Evolutionary conservation across 495 filamentous ascomycete genomes (phyloP), one percentile per base, ranked within the genome.

Genomic region (Xylona heveae): DNA sequence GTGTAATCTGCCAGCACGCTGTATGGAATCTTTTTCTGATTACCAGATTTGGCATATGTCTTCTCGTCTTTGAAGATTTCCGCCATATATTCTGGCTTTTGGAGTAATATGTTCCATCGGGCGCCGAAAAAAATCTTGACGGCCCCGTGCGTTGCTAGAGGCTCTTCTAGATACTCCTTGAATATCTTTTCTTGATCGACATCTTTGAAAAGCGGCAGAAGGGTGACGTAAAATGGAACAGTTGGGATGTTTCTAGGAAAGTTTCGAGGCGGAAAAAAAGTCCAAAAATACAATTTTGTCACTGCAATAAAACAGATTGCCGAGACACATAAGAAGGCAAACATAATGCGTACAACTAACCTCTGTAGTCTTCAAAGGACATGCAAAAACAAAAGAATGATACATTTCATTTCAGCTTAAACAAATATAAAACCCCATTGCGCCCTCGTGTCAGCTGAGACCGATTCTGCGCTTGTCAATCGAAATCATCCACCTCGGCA

Each of bases 111-210:
- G 17, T 39, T 42, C 40, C 40, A 42, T 1, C 19, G n/a, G 3
- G 36, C 40, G 4, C 31, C 40, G 18, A 42, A 42, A 15, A 19
- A 42, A n/a, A 39, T 33, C 17, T 39, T 42, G 14, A 42, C 36
- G 3, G 37, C 40, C n/a, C 40, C 40, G 28, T 42, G 18, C 13
- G 16, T 13, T 2, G 10, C 13, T 5, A 42, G 28, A 3, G 49
- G 49, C 14, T 33, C 22, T 0, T 46, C 36, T 2, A 53, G 43
- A 45, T 46, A 53, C 1, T 38, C 39, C 15, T 51, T 40, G 35
- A 42, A 53, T 24, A 51, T 51, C 8, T 41, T 41, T 13, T 47
- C 46, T 38, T 53, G 50, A 27, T 46, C 50, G 48, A 53, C 44
- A 13, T 46, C 37, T 21, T 38, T 45, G 46, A 45, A 53, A 17